Evolutionary conservation across 176 grass and related monocot species (phyloP), one percentile per base, ranked within the genome.

Genomic region (Oryza meridionalis): DNA sequence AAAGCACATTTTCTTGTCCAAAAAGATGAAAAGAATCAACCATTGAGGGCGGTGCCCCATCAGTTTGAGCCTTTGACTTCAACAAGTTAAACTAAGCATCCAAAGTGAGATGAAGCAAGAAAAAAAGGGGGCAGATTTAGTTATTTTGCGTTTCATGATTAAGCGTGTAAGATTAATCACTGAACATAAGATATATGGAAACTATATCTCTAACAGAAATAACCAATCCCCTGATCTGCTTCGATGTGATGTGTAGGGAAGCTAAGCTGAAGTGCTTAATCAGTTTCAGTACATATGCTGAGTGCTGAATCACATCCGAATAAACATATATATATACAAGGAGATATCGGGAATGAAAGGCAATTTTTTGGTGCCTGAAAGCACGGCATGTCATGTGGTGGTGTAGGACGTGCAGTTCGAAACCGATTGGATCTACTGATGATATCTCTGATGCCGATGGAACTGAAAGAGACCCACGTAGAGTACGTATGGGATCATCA

Each of bases 21-120:
- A 69, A 68, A 53, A 51, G 42, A 49, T 31, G n/a, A n/a, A 80
- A 80, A 11, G 12, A 80, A 68, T 27, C 45, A 80, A 16, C 55
- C 58, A 5, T 4, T 76, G 49, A 65, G 22, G 14, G 37, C 5
- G 22, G 37, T 2, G 8, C 21, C 7, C n/a, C 58, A 24, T 62
- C 13, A 24, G n/a, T 11, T 62, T 62, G 58, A 62, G 7, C 58
- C n/a, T 62, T 62, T 62, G 58, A 24, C 58, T 62, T 24, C 58
- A 62, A 62, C 58, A 11, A 2, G 21, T 21, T 12, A 49, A 49
- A 15, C 12, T 62, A 62, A 62, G 58, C 7, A 62, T 62, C 58
- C 58, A 24, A 62, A 59, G 4, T 35, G 53, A 8, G 53, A 8
- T n/a, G 53, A 19, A 61, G 55, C 51, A 55, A 16, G 5, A 19